These are phyloP conservation scores for Clavispora phyllophila DNA, from an alignment of 805 yeast genomes.

Conservation along the genomic window DNA sequence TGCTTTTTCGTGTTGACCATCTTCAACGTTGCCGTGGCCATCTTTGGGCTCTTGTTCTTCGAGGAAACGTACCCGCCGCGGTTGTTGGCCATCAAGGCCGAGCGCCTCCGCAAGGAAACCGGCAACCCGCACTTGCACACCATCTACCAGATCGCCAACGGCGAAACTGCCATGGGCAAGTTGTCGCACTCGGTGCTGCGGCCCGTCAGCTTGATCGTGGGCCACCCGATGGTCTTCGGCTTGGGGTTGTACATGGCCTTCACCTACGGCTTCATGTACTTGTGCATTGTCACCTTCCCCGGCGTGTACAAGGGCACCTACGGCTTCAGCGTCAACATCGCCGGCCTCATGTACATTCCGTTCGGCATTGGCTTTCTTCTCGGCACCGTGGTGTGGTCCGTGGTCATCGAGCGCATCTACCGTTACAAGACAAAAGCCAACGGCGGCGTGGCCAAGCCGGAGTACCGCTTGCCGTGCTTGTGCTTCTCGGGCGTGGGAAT, in stretches of 20 bases:
- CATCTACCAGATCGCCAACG: constrained; percentile 55
- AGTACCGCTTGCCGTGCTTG: constrained; percentile 51
- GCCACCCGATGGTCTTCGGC: constrained; percentile 62
- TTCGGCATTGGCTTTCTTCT: constrained; percentile 50
- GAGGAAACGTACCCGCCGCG: constrained; percentile 59
- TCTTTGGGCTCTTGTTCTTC: constrained; percentile 43
- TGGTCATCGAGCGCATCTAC: constrained; percentile 38
- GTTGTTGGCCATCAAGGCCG: constrained; percentile 44
- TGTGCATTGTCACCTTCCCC: constrained; percentile 59
- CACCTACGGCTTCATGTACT: constrained; percentile 61
- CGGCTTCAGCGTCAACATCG: constrained; percentile 42
- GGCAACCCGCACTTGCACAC: constrained; percentile 56
- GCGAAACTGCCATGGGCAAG: constrained; percentile 36
- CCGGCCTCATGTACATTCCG: constrained; percentile 57
- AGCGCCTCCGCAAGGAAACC: constrained; percentile 43
- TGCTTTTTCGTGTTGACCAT: constrained; percentile 55
- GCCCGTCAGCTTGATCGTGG: constrained; percentile 47
- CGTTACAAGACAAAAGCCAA: constrained; percentile 33
- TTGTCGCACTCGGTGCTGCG: constrained; percentile 45
- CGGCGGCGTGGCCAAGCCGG: constrained; percentile 56
- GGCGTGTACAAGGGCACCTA: constrained; percentile 43
- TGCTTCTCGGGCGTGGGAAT: constrained; percentile 43
- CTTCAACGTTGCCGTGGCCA: constrained; percentile 47
- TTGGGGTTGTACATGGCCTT: constrained; percentile 62
- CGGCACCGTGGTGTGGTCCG: constrained; percentile 49